These are phyloP conservation scores for Dictyostelium purpureum DNA, from an alignment of 78 protist species.

Conservation along the genomic window DNA sequence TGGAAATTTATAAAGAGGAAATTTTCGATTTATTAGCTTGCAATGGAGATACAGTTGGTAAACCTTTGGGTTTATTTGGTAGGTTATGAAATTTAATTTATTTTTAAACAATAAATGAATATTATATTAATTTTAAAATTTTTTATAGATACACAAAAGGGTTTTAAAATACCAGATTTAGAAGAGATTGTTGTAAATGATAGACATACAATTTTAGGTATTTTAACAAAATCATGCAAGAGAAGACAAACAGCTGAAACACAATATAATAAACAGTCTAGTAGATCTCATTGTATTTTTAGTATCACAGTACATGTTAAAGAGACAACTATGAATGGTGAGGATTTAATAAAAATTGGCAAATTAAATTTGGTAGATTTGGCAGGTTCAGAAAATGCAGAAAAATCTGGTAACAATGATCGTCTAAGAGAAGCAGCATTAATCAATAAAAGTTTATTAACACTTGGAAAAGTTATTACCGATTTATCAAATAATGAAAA, in stretches of 20 bases:
- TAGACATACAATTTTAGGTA: conserved; percentile 29
- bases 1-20: conserved; percentile 87
- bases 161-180: conserved; percentile 40
- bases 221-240: conserved; percentile 60
- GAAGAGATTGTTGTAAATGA: conserved; percentile 78
- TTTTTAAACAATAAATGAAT: not conserved
- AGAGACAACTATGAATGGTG: conserved; percentile 90
- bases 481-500: conserved; percentile 56
- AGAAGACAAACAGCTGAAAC: conserved; percentile 80
- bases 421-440: conserved; percentile 86
- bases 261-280: conserved; percentile 51
- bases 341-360: conserved; percentile 91
- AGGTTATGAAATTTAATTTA: not conserved
- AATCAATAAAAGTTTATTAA: conserved; percentile 95
- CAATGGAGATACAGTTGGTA: conserved; percentile 29
- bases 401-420: conserved; percentile 88
- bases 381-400: conserved; percentile 96
- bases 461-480: conserved; percentile 95
- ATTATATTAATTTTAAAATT: not conserved
- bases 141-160: conserved; percentile 12
- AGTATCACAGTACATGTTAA: conserved; percentile 90
- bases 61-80: conserved; percentile 57
- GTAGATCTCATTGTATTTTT: conserved; percentile 94
- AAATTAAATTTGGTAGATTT: conserved; percentile 96
- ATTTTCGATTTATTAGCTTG: conserved; percentile 62